Evolutionary conservation across 2,329 filamentous ascomycete genomes (phyloP), one percentile per base, ranked within the genome.

Genomic region (Pseudopyrenochaeta lycopersici): DNA sequence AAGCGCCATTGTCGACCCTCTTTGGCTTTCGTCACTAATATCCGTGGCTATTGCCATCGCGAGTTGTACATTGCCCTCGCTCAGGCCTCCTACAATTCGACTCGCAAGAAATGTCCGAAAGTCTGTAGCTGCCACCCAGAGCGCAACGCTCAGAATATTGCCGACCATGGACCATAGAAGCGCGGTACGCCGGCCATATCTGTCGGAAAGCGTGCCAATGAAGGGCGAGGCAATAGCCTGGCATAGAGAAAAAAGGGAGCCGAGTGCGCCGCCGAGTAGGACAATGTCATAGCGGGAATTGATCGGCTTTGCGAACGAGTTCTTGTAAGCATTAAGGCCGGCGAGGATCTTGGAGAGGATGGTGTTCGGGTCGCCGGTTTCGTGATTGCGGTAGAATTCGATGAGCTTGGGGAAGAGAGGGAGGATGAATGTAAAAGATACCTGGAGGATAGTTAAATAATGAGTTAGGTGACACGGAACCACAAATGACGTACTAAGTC

Each of bases 391-490:
- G 81, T 98, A 99, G 84, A 97, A 98, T 68, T 96, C 90, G 77
- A 98, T 89, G 39, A 99, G 89, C 53, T 92, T 93, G 7, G 95
- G 95, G 74, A 98, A 99, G 31, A 99, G 86, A 0, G 95, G 95
- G 7, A 99, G 88, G 73, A 98, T 98, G 74, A 99, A 97, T 27
- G 95, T 99, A 76, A 99, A 99, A 50, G 94, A 97, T 70, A 98
- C 91, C 94, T 97, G 60, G n/a, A 36, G 27, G 3, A 4, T 11
- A 42, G 52, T 64, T 41, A 62, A 56, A 46, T 32, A 44, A 53
- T 44, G 58, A 14, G 39, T 27, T n/a, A 20, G 29, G 43, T 33
- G 40, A 31, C 21, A 49, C 54, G 39, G 52, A 44, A 74, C 38
- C 20, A 44, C 43, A 29, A 46, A 62, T 61, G 64, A 71, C 85